Conservation (phyloP, 352 stramenopile genomes). For the Globisporangium radiosum region DNA sequence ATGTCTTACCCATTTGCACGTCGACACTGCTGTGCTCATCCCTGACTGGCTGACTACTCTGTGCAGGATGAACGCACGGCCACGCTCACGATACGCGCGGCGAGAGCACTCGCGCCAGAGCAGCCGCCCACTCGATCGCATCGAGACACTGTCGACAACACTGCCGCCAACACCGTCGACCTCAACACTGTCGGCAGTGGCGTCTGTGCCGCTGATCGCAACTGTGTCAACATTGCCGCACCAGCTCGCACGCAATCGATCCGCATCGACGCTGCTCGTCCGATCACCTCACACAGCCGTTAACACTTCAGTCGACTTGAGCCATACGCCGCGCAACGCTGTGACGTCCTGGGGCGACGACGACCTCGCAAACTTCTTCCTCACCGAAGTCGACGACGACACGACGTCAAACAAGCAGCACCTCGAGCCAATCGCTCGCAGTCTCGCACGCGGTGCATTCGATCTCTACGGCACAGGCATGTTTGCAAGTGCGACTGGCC, state of each 20-base stretch:
- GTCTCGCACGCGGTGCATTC: slow-evolving; percentile 39
- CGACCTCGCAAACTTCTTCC: slow-evolving; percentile 56
- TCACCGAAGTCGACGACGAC: slow-evolving; percentile 63
- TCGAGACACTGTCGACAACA: slow-evolving; percentile 24
- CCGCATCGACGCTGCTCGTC: neutral
- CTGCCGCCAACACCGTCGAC: slow-evolving; percentile 13
- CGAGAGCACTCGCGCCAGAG: slow-evolving; percentile 26
- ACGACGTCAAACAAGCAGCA: slow-evolving; percentile 16
- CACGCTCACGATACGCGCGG: slow-evolving; percentile 48
- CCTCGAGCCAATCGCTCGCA: slow-evolving; percentile 18
- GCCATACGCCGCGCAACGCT: neutral
- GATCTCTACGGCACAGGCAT: slow-evolving; percentile 42
- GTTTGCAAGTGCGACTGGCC: slow-evolving; percentile 23
- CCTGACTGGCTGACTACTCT: too few relatives aligned
- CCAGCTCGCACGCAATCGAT: slow-evolving; percentile 8
- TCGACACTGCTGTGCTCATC: too few relatives aligned
- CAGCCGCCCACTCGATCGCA: slow-evolving; percentile 27
- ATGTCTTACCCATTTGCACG: neutral
- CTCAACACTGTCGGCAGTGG: neutral
- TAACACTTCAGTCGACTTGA: neutral
- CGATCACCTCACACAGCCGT: neutral
- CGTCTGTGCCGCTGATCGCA: neutral
- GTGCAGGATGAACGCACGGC: slow-evolving; percentile 30
- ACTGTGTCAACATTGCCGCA: neutral
- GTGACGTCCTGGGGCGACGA: slow-evolving; percentile 22